Evolutionary conservation across 2,329 filamentous ascomycete genomes (phyloP).

Genomic region (Zasmidium citrigriseum): DNA sequence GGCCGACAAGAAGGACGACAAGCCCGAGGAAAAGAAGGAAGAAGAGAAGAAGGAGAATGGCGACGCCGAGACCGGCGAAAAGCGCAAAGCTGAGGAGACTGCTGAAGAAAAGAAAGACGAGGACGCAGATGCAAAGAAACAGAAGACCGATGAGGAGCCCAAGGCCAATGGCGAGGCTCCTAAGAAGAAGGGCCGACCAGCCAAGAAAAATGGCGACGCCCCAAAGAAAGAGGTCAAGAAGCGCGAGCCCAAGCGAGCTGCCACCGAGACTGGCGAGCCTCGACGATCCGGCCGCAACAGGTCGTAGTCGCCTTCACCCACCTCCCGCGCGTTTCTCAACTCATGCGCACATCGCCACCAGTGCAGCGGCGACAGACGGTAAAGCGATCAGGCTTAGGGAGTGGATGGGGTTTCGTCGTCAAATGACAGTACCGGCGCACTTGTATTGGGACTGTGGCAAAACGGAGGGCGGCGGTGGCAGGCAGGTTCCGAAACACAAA

Average conservation of each 20-base stretch:
- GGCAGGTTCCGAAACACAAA: slow-evolving; percentile 3
- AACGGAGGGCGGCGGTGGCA: background rate
- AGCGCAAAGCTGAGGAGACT: slow-evolving; percentile 33
- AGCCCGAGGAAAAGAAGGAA: slow-evolving; percentile 25
- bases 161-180: slow-evolving; percentile 37
- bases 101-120: slow-evolving; percentile 37
- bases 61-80: slow-evolving; percentile 32
- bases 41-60: slow-evolving; percentile 29
- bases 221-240: slow-evolving; percentile 44
- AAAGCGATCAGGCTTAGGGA: slow-evolving; percentile 1
- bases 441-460: background rate
- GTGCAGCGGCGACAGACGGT: slow-evolving; percentile 1
- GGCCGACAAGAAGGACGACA: slow-evolving; percentile 35
- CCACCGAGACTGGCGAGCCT: slow-evolving; percentile 51
- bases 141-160: slow-evolving; percentile 35
- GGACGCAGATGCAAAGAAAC: slow-evolving; percentile 36
- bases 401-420: background rate
- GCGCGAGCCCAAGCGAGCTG: slow-evolving; percentile 51
- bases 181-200: slow-evolving; percentile 46
- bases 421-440: slow-evolving; percentile 1
- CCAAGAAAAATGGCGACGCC: slow-evolving; percentile 36
- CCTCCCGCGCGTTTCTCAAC: background rate
- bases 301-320: slow-evolving; percentile 17
- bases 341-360: background rate
- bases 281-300: slow-evolving; percentile 47